phyloP scores from a whole-genome alignment of 225 moss, liverwort and hornwort species.

The Bryum argenteum region DNA sequence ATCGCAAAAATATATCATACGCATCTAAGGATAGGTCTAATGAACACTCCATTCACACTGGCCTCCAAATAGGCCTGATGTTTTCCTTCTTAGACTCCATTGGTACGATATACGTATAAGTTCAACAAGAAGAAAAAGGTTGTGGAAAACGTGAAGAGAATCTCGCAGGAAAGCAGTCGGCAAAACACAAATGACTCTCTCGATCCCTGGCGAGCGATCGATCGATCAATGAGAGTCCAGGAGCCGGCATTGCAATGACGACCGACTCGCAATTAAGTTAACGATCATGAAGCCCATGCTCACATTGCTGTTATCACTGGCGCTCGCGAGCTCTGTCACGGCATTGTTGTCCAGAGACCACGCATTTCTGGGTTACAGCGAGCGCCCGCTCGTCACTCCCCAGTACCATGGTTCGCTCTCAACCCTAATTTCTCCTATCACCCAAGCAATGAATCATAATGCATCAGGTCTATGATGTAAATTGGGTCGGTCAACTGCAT shows the following conservation, averaged over 20 bases:
- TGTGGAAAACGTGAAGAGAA: no score
- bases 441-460: neutral
- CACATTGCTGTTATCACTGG: neutral
- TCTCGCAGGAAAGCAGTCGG: no score
- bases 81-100: no score
- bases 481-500: no score
- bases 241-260: neutral
- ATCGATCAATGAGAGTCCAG: neutral
- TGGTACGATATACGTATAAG: no score
- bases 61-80: no score
- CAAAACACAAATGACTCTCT: no score
- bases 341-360: slow-evolving; percentile 47
- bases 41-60: no score
- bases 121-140: no score
- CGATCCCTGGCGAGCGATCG: no score
- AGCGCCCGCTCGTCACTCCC: slow-evolving; percentile 41
- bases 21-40: no score
- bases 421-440: neutral
- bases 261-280: slow-evolving; percentile 18
- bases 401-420: slow-evolving; percentile 40
- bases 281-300: neutral
- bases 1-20: no score
- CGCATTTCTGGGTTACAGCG: slow-evolving; percentile 75
- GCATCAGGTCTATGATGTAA: neutral
- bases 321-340: slow-evolving; percentile 22